Evolutionary conservation across 305 asterid species (phyloP), one percentile per base, ranked within the genome.

Genomic region (Fraxinus paxiana): DNA sequence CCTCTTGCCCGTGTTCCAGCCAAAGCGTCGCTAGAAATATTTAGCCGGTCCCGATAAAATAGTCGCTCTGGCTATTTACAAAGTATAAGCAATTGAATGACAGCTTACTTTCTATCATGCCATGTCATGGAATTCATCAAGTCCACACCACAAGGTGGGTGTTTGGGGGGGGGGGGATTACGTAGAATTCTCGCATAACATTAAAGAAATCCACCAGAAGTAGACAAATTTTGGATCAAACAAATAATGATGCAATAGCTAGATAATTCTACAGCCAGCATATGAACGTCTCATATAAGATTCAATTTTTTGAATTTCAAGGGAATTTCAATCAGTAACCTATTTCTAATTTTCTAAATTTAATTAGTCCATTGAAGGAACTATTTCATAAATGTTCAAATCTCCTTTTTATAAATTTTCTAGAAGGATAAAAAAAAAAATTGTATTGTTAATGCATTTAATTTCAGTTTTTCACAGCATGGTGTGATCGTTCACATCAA

Each of bases 1-100:
- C 99, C 97, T 87, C 99, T 91, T 69, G 97, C 96, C 61, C 98
- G 90, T 43, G 99, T 96, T 85, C 87, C 99, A 81, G 99, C 99
- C 88, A 96, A 89, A 80, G 99, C 99, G 82, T 96, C 99, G 74
- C 99, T 96, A 78, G 80, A 88, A 78, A 96, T 82, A 17, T 82
- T 92, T 77, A 92, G 92, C 77, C 81, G 88, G 59, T 91, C 82
- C 70, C 99, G 90, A 75, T 93, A 90, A 88, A 95, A 95, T 61
- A 95, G 90, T 84, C 91, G 92, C 90, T 94, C 99, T 0, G 99
- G 98, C 99, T 96, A 81, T 85, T 73, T 71, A 85, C 56, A 78
- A 48, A 73, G 67, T 78, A 82, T 4, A 86, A 69, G 75, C 15
- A 24, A 59, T 74, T 75, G 70, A 72, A 46, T 48, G 75, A 56